Evolutionary conservation across 1,139 yeast species (phyloP).

Genomic region (Geotrichum klebahnii): DNA sequence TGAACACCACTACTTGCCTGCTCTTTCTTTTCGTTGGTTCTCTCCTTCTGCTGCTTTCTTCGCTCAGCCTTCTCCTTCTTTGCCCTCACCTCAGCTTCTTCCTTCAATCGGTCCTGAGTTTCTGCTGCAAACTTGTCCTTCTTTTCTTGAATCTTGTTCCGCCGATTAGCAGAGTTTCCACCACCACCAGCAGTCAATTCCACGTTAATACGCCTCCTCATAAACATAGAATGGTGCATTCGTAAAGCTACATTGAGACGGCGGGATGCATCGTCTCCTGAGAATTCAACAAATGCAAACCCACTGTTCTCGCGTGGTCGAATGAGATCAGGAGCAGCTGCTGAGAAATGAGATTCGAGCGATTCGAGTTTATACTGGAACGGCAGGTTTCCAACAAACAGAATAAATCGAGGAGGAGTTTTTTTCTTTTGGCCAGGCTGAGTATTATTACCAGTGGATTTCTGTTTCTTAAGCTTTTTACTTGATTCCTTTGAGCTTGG

Average conservation of each 20-base stretch:
- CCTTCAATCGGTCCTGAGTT: constrained; percentile 44
- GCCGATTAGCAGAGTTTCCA: constrained; percentile 72
- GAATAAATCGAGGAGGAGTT: constrained; percentile 66
- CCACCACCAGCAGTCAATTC: constrained; percentile 98
- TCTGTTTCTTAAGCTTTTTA: constrained; percentile 9
- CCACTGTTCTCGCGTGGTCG: constrained; percentile 78
- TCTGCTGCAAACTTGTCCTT: constrained; percentile 69
- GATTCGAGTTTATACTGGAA: constrained; percentile 62
- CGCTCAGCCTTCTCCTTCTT: constrained; percentile 29
- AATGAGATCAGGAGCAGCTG: constrained; percentile 65
- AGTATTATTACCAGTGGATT: background rate
- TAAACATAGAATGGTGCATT: constrained; percentile 69
- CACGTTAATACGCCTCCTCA: constrained; percentile 77
- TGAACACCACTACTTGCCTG: constrained; percentile 45
- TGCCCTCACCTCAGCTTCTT: constrained; percentile 31
- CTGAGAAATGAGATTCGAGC: constrained; percentile 67
- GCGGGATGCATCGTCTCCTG: constrained; percentile 53
- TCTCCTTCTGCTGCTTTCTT: constrained; percentile 20
- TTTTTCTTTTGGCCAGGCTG: constrained; percentile 36
- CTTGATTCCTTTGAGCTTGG: constrained; percentile 8
- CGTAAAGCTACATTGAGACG: constrained; percentile 69
- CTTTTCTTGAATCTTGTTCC: constrained; percentile 69
- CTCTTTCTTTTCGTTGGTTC: constrained; percentile 6
- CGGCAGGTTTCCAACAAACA: constrained; percentile 92
- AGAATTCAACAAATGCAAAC: constrained; percentile 86